Percentiles rank a stretch among this genome's conserved stretches.
Evolutionary conservation across 2,329 filamentous ascomycete species (phyloP).

Genomic region (Penicillium hordei): DNA sequence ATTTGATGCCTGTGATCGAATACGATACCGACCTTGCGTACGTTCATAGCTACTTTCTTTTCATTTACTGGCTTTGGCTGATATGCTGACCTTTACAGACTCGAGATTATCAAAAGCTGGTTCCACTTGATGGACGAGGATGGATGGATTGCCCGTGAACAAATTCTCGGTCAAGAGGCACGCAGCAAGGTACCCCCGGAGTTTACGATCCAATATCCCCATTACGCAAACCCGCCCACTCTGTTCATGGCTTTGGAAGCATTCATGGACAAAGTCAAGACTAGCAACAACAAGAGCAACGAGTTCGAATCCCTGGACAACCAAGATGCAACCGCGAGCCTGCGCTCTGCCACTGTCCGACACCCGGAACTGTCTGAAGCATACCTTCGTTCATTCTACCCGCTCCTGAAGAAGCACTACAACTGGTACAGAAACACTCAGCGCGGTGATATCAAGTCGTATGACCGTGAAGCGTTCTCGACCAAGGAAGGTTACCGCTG

Average conservation of each 20-base stretch:
- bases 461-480: slow-evolving; percentile 85
- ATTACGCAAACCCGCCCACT: slow-evolving; percentile 96
- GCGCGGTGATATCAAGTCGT: slow-evolving; percentile 82
- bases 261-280: slow-evolving; percentile 75
- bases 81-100: slow-evolving; percentile 35
- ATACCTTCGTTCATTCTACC: slow-evolving; percentile 77
- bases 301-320: slow-evolving; percentile 26
- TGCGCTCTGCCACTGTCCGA: slow-evolving; percentile 65
- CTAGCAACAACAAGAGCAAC: slow-evolving; percentile 41
- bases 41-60: slow-evolving; percentile 15
- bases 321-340: slow-evolving; percentile 40
- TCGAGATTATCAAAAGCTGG: slow-evolving; percentile 92
- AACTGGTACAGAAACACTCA: slow-evolving; percentile 95
- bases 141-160: slow-evolving; percentile 95
- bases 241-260: slow-evolving; percentile 84
- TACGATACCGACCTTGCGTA: slow-evolving; percentile 87
- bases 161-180: slow-evolving; percentile 88
- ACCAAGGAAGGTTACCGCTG: slow-evolving; percentile 92
- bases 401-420: slow-evolving; percentile 83
- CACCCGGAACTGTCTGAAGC: slow-evolving; percentile 66
- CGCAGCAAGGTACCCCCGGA: slow-evolving; percentile 90
- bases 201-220: slow-evolving; percentile 93
- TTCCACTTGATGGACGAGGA: slow-evolving; percentile 94
- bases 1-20: slow-evolving; percentile 84
- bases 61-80: neutral